These are phyloP conservation scores for Backusella psychrophila DNA, from an alignment of 192 early-diverging fungal genomes.

Conservation along the genomic window DNA sequence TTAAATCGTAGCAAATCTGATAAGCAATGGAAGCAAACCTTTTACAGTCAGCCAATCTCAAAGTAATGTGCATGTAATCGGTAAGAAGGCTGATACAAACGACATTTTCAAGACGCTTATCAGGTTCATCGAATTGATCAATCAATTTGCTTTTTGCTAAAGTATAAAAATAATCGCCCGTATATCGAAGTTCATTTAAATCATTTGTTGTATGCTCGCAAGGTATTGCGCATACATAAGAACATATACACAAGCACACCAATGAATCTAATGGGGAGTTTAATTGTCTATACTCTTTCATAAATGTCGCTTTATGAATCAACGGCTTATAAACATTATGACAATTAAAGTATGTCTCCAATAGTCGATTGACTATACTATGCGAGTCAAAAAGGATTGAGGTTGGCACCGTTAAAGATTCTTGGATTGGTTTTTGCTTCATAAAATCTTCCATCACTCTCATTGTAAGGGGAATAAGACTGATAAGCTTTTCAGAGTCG, in stretches of 20 bases:
- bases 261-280: background rate
- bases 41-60: background rate
- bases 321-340: background rate
- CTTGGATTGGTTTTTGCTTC: background rate
- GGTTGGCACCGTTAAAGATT: background rate
- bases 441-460: background rate
- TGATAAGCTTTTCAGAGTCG: background rate
- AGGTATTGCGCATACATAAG: background rate
- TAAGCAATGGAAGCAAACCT: background rate
- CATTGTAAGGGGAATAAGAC: slow-evolving; percentile 1
- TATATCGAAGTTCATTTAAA: background rate
- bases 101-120: background rate
- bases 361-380: background rate
- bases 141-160: background rate
- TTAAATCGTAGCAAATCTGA: background rate
- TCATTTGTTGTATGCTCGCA: background rate
- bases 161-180: background rate
- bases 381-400: background rate
- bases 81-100: background rate
- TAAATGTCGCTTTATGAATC: background rate
- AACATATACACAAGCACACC: background rate
- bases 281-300: background rate
- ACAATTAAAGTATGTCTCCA: background rate
- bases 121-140: background rate
- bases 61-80: background rate